Evolutionary conservation across 352 stramenopile genomes (phyloP).

Genomic region (Phytopythium kandeliae): DNA sequence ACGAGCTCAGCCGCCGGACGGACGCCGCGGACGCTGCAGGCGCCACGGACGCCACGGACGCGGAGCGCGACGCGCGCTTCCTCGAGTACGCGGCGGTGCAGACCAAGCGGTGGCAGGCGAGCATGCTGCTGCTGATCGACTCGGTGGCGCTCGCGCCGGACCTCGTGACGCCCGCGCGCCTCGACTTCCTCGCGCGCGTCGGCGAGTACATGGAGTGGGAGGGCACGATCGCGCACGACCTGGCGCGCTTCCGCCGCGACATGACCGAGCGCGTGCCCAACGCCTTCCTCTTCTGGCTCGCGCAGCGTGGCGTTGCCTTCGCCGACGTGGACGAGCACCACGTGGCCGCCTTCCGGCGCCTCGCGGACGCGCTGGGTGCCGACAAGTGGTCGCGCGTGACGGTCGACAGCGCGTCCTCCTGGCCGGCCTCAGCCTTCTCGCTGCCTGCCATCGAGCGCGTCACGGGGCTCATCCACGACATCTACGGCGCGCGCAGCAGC

Average conservation of each 20-base stretch:
- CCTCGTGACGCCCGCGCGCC: slow-evolving; percentile 43
- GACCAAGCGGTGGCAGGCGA: slow-evolving; percentile 78
- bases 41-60: background rate
- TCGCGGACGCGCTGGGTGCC: slow-evolving; percentile 24
- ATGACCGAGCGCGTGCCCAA: slow-evolving; percentile 62
- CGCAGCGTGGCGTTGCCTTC: slow-evolving; percentile 26
- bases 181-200: slow-evolving; percentile 58
- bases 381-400: slow-evolving; percentile 46
- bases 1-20: slow-evolving; percentile 30
- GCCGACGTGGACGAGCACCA: slow-evolving; percentile 24
- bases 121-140: slow-evolving; percentile 75
- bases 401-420: slow-evolving; percentile 20
- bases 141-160: slow-evolving; percentile 54
- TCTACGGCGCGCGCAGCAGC: slow-evolving; percentile 53
- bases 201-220: slow-evolving; percentile 86
- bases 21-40: slow-evolving; percentile 1
- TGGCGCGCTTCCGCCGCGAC: slow-evolving; percentile 62
- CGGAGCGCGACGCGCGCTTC: slow-evolving; percentile 27
- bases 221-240: slow-evolving; percentile 74
- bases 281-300: slow-evolving; percentile 73
- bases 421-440: slow-evolving; percentile 37
- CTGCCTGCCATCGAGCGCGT: slow-evolving; percentile 54
- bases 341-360: slow-evolving; percentile 39
- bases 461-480: slow-evolving; percentile 47
- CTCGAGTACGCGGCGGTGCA: slow-evolving; percentile 60